phyloP scores from a whole-genome alignment of 176 grass and related monocot species.

The Hordeum marinum region DNA sequence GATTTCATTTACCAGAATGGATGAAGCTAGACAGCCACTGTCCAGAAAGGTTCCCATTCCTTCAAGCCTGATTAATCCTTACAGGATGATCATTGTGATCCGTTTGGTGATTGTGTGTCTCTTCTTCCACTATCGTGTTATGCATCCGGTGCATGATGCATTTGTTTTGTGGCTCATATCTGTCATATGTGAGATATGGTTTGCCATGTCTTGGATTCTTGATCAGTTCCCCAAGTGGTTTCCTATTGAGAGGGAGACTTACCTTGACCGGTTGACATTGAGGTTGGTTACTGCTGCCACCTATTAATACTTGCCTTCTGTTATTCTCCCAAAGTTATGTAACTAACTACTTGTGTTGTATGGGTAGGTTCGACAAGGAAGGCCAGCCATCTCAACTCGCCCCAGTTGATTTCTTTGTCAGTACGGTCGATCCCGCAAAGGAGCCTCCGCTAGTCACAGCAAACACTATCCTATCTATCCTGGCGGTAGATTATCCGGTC shows the following conservation, averaged over 20 bases:
- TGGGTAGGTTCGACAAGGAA: conserved; percentile 74
- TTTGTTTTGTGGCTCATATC: conserved; percentile 89
- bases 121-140: conserved; percentile 95
- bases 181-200: conserved; percentile 97
- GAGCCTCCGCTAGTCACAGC: conserved; percentile 86
- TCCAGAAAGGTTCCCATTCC: conserved; percentile 41
- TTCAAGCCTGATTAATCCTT: conserved; percentile 72
- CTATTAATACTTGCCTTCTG: background rate
- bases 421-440: conserved; percentile 90
- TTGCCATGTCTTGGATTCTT: conserved; percentile 92
- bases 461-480: conserved; percentile 86
- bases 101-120: conserved; percentile 85
- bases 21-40: conserved; percentile 14
- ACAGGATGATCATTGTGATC: conserved; percentile 76
- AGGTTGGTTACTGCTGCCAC: conserved; percentile 20
- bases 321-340: background rate
- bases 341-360: background rate
- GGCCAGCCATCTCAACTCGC: conserved; percentile 79
- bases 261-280: conserved; percentile 78
- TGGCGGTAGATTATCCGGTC: conserved; percentile 85
- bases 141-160: conserved; percentile 83
- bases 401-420: conserved; percentile 90
- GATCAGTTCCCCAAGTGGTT: conserved; percentile 95
- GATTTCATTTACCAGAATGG: background rate
- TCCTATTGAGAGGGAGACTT: conserved; percentile 91